phyloP scores from a whole-genome alignment of 495 filamentous ascomycete genomes.

The Chaetomium fimeti region DNA sequence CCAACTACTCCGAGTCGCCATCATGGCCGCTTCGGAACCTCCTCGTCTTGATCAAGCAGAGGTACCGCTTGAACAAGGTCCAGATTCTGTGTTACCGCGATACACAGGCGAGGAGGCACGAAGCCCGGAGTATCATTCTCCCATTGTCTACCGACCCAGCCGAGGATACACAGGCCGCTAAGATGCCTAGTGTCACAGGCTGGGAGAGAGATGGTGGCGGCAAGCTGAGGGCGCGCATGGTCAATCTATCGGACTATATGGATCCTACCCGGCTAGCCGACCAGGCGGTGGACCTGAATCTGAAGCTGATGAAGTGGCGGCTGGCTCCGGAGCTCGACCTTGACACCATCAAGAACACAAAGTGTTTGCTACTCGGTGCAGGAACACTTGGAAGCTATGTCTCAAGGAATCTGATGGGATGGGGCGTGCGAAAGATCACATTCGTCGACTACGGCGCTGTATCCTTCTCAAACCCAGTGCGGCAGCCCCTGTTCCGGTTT shows the following conservation, averaged over 20 bases:
- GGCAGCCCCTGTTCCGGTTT: conserved; percentile 89
- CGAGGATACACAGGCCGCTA: conserved; percentile 38
- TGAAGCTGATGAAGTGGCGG: conserved; percentile 98
- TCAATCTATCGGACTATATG: conserved; percentile 86
- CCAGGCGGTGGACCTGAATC: conserved; percentile 93
- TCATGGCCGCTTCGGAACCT: conserved; percentile 93
- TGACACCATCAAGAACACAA: conserved; percentile 84
- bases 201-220: conserved; percentile 84
- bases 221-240: conserved; percentile 70
- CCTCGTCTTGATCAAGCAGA: conserved; percentile 75
- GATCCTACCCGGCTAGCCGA: conserved; percentile 83
- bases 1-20: conserved; percentile 78
- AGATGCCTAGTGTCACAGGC: conserved; percentile 84
- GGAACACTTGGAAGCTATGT: conserved; percentile 95
- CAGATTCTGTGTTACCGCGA: conserved; percentile 92
- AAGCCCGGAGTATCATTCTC: conserved; percentile 76
- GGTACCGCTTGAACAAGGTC: conserved; percentile 72
- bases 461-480: conserved; percentile 95
- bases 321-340: conserved; percentile 86
- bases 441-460: conserved; percentile 94
- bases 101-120: conserved; percentile 67
- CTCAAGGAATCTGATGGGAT: conserved; percentile 84
- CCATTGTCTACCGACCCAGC: conserved; percentile 57
- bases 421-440: conserved; percentile 95
- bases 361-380: conserved; percentile 89